phyloP scores from a whole-genome alignment of 768 basidiomycete genomes.

The Phlegmacium glaucopus region DNA sequence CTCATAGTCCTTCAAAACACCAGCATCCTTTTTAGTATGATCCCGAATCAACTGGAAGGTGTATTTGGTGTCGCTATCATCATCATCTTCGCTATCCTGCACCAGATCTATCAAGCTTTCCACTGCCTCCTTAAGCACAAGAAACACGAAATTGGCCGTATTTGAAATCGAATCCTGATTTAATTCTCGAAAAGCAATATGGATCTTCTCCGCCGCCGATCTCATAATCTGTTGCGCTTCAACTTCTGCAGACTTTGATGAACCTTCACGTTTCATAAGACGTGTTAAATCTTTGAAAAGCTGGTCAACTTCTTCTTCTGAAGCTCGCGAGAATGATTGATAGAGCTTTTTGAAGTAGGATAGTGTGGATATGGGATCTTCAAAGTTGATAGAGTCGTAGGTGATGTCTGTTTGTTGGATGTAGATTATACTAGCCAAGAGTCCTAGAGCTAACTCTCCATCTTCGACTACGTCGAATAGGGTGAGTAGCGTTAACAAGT shows the following conservation, averaged over 20 bases:
- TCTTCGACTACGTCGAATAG: slow-evolving; percentile 25
- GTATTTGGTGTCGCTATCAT: slow-evolving; percentile 19
- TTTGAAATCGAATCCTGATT: slow-evolving; percentile 15
- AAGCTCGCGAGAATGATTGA: slow-evolving; percentile 15
- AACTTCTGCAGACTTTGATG: slow-evolving; percentile 9
- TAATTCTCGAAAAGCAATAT: slow-evolving; percentile 22
- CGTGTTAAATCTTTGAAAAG: slow-evolving; percentile 22
- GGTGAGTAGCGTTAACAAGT: slow-evolving; percentile 13
- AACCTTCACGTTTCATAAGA: slow-evolving; percentile 14
- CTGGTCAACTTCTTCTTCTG: slow-evolving; percentile 16
- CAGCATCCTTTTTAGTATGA: slow-evolving; percentile 23
- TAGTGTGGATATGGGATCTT: slow-evolving; percentile 18
- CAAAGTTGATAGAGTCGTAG: slow-evolving; percentile 22
- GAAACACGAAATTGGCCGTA: slow-evolving; percentile 18
- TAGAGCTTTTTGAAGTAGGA: slow-evolving; percentile 26
- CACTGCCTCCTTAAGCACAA: slow-evolving; percentile 20
- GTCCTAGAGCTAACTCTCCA: slow-evolving; percentile 22
- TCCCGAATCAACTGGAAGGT: slow-evolving; percentile 22
- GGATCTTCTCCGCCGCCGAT: slow-evolving; percentile 25
- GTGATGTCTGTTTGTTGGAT: slow-evolving; percentile 27
- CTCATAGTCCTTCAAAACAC: slow-evolving; percentile 28
- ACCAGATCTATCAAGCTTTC: slow-evolving; percentile 19
- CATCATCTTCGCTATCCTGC: slow-evolving; percentile 22
- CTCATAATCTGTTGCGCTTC: slow-evolving; percentile 24
- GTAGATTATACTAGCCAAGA: slow-evolving; percentile 26